Conservation (phyloP, 768 basidiomycete genomes). For the Mycena polygramma region DNA sequence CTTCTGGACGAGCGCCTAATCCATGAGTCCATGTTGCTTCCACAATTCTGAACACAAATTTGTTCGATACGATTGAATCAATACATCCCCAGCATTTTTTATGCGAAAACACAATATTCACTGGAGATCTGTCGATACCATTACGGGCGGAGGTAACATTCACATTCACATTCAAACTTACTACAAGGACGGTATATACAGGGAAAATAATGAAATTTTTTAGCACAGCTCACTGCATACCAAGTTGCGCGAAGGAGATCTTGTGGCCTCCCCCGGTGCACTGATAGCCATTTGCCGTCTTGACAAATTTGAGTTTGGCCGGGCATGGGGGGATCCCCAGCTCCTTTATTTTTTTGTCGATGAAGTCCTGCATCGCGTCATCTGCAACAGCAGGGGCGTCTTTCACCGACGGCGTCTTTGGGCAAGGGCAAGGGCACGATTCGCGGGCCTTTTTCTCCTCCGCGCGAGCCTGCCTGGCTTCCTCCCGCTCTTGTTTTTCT, state of each 20-base stretch:
- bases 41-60: too few relatives aligned
- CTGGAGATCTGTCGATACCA: too few relatives aligned
- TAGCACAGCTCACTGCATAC: slow-evolving; percentile 4
- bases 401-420: not conserved
- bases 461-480: slow-evolving; percentile 7
- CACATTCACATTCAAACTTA: too few relatives aligned
- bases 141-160: too few relatives aligned
- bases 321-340: not conserved
- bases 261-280: not conserved
- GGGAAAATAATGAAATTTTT: too few relatives aligned
- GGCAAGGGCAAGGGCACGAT: not conserved
- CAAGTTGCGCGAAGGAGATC: not conserved
- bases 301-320: not conserved
- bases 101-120: too few relatives aligned
- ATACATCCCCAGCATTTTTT: too few relatives aligned
- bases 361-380: not conserved
- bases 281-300: slow-evolving; percentile 9
- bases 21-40: too few relatives aligned
- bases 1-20: too few relatives aligned
- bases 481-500: slow-evolving; percentile 4
- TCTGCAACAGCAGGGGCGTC: slow-evolving; percentile 8
- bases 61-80: too few relatives aligned
- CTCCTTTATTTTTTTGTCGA: slow-evolving; percentile 1
- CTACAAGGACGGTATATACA: too few relatives aligned
- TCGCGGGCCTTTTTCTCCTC: not conserved